These are phyloP conservation scores for Suhomyces panamericanus DNA, from an alignment of 1,139 yeast genomes.

Conservation along the genomic window DNA sequence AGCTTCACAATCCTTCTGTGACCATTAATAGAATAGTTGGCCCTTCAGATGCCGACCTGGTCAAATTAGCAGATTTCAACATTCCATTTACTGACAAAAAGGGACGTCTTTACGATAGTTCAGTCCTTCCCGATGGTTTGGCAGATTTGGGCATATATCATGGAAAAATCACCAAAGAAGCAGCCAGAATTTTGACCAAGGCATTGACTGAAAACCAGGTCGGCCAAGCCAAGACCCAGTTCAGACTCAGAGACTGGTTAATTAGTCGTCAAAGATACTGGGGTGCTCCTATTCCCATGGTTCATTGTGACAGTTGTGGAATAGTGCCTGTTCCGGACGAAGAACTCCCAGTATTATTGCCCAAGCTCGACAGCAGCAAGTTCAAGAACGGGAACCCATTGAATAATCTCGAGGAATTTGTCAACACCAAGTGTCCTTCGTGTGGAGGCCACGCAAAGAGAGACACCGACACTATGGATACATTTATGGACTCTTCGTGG, in stretches of 20 bases:
- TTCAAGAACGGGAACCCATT: constrained; percentile 72
- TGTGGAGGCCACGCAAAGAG: constrained; percentile 77
- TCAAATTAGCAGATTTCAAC: background rate
- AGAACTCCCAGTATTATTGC: constrained; percentile 79
- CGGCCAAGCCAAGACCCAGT: constrained; percentile 57
- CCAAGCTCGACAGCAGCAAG: constrained; percentile 45
- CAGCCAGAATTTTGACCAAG: constrained; percentile 48
- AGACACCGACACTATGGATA: constrained; percentile 98
- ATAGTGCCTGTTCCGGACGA: constrained; percentile 85
- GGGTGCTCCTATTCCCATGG: constrained; percentile 98
- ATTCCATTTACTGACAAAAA: constrained; percentile 51
- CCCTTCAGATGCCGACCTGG: constrained; percentile 7
- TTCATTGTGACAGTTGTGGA: constrained; percentile 85
- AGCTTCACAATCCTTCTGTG: constrained; percentile 50
- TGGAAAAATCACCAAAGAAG: constrained; percentile 54
- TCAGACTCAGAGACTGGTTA: constrained; percentile 85
- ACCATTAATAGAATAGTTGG: constrained; percentile 49
- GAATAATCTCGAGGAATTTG: constrained; percentile 66
- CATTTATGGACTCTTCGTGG: constrained; percentile 98
- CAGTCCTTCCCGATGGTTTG: constrained; percentile 28
- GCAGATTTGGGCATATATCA: constrained; percentile 46
- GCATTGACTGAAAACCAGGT: constrained; percentile 35
- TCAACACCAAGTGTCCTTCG: constrained; percentile 73
- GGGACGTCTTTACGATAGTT: constrained; percentile 51
- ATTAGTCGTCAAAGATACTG: constrained; percentile 93